These are phyloP conservation scores for Trichoderma gracile DNA, from an alignment of 2,329 filamentous ascomycete genomes.

Conservation along the genomic window DNA sequence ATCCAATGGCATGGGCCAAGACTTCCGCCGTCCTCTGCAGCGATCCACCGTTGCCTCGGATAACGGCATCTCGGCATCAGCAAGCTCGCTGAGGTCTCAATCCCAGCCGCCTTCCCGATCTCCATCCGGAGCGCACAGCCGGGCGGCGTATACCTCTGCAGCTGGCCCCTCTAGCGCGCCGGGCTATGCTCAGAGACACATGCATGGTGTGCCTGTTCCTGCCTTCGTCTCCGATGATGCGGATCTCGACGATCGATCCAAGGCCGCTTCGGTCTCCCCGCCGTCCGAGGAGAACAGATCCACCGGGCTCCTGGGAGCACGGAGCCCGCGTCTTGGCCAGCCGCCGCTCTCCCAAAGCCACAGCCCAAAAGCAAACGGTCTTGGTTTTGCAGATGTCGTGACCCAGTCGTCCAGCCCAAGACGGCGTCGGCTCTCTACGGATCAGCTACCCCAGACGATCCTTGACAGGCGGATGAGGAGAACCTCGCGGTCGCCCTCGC, in stretches of 20 bases:
- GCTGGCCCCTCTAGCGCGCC: slow-evolving; percentile 43
- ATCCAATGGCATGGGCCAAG: slow-evolving; percentile 45
- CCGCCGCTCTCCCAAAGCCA: slow-evolving; percentile 32
- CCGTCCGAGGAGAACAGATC: slow-evolving; percentile 49
- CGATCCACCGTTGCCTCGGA: slow-evolving; percentile 55
- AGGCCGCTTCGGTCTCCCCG: slow-evolving; percentile 47
- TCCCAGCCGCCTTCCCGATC: slow-evolving; percentile 63
- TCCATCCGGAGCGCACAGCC: slow-evolving; percentile 36
- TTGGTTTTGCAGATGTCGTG: slow-evolving; percentile 52
- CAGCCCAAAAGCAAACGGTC: slow-evolving; percentile 37
- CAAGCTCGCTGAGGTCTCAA: slow-evolving; percentile 62
- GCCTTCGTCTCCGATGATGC: slow-evolving; percentile 59
- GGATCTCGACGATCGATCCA: slow-evolving; percentile 49
- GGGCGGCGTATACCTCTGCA: slow-evolving; percentile 33
- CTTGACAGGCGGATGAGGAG: slow-evolving; percentile 55
- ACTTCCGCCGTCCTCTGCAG: slow-evolving; percentile 60
- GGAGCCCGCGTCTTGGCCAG: slow-evolving; percentile 34
- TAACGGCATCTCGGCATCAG: slow-evolving; percentile 48
- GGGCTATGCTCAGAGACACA: slow-evolving; percentile 42
- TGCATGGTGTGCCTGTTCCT: slow-evolving; percentile 53
- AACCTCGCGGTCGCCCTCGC: slow-evolving; percentile 58
- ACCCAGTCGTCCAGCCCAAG: slow-evolving; percentile 40
- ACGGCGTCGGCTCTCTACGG: slow-evolving; percentile 53
- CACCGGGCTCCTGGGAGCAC: slow-evolving; percentile 33
- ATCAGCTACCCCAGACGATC: slow-evolving; percentile 55